Evolutionary conservation across 2,329 filamentous ascomycete species (phyloP).

Genomic region (Phaeoacremonium minimum): DNA sequence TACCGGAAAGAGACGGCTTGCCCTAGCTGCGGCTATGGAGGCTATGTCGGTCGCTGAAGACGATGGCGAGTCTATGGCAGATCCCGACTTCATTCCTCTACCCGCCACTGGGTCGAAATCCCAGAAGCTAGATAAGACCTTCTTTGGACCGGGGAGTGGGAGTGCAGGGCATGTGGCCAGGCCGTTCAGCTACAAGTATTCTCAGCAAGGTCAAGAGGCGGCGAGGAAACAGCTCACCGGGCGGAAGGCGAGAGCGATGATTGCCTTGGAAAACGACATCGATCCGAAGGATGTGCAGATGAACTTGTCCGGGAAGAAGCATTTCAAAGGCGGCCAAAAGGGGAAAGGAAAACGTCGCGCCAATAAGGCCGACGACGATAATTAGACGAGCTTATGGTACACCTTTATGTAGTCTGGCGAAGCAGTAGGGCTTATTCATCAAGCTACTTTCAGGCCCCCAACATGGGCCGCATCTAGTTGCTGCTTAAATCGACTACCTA

Average conservation of each 20-base stretch:
- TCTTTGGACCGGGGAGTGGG: conserved; percentile 68
- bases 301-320: conserved; percentile 71
- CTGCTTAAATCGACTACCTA: too few relatives aligned
- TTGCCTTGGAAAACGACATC: conserved; percentile 79
- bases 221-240: conserved; percentile 67
- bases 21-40: conserved; percentile 49
- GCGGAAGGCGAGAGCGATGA: conserved; percentile 75
- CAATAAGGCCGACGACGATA: conserved; percentile 32
- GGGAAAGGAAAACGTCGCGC: conserved; percentile 47
- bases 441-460: too few relatives aligned
- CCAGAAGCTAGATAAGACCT: conserved; percentile 75
- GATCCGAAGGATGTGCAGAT: conserved; percentile 73
- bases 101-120: conserved; percentile 66
- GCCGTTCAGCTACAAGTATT: conserved; percentile 90
- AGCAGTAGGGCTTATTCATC: too few relatives aligned
- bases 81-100: conserved; percentile 44
- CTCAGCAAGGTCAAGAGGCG: conserved; percentile 63
- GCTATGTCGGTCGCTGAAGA: conserved; percentile 35
- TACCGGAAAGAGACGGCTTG: conserved; percentile 72
- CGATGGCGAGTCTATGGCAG: conserved; percentile 26
- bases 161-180: conserved; percentile 64
- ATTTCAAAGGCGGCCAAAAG: conserved; percentile 77
- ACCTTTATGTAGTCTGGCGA: too few relatives aligned
- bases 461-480: too few relatives aligned
- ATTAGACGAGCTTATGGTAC: not conserved